Percentiles rank a stretch among this genome's conserved stretches.
phyloP scores from a whole-genome alignment of 2,329 filamentous ascomycete species.

The Ascomycota sp. region DNA sequence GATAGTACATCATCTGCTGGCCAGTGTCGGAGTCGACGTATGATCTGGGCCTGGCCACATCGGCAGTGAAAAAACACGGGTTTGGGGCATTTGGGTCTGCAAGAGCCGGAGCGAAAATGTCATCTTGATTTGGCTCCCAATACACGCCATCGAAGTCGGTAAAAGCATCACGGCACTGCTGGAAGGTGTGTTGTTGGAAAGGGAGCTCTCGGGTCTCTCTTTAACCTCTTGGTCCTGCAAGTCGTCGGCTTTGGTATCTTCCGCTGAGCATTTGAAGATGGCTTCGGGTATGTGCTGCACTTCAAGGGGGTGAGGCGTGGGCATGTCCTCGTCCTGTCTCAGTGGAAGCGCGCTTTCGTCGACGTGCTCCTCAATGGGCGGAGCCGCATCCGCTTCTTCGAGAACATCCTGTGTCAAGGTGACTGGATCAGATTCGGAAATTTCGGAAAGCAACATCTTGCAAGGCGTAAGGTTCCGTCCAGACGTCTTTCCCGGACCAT shows the following conservation, averaged over 20 bases:
- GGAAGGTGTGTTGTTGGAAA: conserved; percentile 39
- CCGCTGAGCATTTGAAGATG: neutral
- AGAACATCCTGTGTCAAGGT: conserved; percentile 29
- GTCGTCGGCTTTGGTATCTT: neutral
- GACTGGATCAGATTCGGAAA: conserved; percentile 34
- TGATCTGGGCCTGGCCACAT: conserved; percentile 26
- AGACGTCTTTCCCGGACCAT: conserved; percentile 34
- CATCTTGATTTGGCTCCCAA: conserved; percentile 33
- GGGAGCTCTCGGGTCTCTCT: conserved; percentile 21
- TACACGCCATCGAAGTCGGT: conserved; percentile 69
- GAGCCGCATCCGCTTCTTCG: conserved; percentile 28
- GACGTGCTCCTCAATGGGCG: conserved; percentile 17
- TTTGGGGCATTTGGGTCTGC: conserved; percentile 6
- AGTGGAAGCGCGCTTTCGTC: conserved; percentile 10
- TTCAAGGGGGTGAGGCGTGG: conserved; percentile 13
- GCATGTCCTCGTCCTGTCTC: conserved; percentile 12
- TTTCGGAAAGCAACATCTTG: conserved; percentile 30
- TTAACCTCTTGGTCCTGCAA: conserved; percentile 1
- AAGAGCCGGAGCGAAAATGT: conserved; percentile 6
- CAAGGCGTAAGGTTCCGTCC: conserved; percentile 26
- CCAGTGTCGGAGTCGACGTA: conserved; percentile 44
- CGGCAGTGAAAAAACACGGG: conserved; percentile 6
- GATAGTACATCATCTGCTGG: conserved; percentile 82
- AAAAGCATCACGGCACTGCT: conserved; percentile 49
- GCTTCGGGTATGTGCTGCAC: too few species aligned